These are phyloP conservation scores for Penicillium sclerotiorum DNA, from an alignment of 2,329 filamentous ascomycete genomes.

Conservation along the genomic window DNA sequence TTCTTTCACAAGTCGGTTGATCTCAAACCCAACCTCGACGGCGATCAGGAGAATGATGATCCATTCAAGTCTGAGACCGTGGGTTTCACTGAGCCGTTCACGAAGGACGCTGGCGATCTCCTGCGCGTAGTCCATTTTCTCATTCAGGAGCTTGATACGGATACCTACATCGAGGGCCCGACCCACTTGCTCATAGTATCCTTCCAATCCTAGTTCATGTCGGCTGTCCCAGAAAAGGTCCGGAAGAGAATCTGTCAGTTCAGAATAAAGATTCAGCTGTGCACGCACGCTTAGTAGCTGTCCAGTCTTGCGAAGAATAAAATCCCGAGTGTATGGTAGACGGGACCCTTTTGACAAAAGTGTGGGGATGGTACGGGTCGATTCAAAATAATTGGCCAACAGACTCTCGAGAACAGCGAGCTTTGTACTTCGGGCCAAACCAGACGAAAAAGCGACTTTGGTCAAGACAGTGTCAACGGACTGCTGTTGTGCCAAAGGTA, in stretches of 20 bases:
- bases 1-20: constrained; percentile 72
- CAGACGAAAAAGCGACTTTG: constrained; percentile 95
- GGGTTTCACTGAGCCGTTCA: constrained; percentile 86
- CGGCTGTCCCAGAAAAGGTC: constrained; percentile 96
- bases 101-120: constrained; percentile 89
- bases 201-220: constrained; percentile 86
- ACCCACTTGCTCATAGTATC: constrained; percentile 93
- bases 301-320: constrained; percentile 91
- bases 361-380: constrained; percentile 78
- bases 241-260: constrained; percentile 90
- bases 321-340: constrained; percentile 67
- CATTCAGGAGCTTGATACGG: constrained; percentile 86
- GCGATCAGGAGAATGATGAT: constrained; percentile 94
- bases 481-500: constrained; percentile 31
- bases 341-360: constrained; percentile 70
- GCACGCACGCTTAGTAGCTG: constrained; percentile 87
- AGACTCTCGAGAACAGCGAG: constrained; percentile 86
- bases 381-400: constrained; percentile 81
- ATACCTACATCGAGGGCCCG: constrained; percentile 87
- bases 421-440: constrained; percentile 89
- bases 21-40: constrained; percentile 87
- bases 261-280: constrained; percentile 94
- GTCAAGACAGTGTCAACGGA: constrained; percentile 70
- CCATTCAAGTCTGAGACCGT: constrained; percentile 86
- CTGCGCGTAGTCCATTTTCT: constrained; percentile 97